Base-by-base conservation (phyloP, 2,329 filamentous ascomycete species). In the Nemania abortiva region DNA sequence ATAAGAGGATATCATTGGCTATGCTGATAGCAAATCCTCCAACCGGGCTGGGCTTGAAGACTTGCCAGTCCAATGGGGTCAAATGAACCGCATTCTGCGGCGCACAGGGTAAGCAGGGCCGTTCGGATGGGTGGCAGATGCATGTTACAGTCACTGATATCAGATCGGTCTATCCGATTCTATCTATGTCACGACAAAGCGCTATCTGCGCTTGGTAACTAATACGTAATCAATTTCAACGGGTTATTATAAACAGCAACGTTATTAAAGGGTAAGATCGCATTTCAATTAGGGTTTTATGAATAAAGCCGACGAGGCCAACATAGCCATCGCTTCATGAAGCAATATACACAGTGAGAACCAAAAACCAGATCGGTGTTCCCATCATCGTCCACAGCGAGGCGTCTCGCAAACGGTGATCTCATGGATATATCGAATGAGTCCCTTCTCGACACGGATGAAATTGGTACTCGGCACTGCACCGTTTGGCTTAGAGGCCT, bases 341-440 rank as follows among this genome's bases (percentile, higher is more conserved):
- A 31, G 6, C 2, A 27, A 27, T 29, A 42, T 29, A 42, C 50
- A 29, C 15, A 22, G 10, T 24, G 3, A 63, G 29, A 22, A 49
- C 39, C 20, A 18, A 27, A 15, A 15, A 3, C 9, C 2, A 22
- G 20, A 22, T 3, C 39, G 1, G 6, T 24, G 9, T 9, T 11
- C 52, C 50, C 47, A 10, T 69, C 39, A 75, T 68, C 75, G 72
- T 47, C 74, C 74, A 60, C 75, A 77, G 11, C 69, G 65, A 9
- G 42, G 70, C 20, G 71, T 74, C 11, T 71, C 63, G 45, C 75
- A 77, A 20, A 76, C 71, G 1, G 75, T 77, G 22, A 70, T 49
- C 59, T 77, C 75, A 50, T 79, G 77, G 45, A 79, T 78, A 57
- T 79, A 79, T 10, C 76, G 70, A 22, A 79, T 74, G 71, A 69